phyloP scores from a whole-genome alignment of 2,329 filamentous ascomycete genomes.

The Zymoseptoria brevis region DNA sequence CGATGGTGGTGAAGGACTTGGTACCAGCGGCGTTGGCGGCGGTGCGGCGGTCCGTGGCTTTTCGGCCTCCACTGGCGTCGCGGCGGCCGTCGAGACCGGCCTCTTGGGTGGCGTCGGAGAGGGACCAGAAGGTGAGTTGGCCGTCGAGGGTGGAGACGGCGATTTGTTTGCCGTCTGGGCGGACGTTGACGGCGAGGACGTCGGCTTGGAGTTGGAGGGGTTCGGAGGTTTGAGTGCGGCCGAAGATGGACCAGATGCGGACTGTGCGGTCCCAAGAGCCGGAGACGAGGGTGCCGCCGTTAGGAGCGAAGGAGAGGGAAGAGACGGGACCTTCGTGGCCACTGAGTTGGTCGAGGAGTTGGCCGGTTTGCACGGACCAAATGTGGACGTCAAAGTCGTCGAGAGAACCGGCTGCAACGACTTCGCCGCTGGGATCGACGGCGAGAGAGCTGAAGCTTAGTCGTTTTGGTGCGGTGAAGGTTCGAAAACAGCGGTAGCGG shows the following conservation, averaged over 20 bases:
- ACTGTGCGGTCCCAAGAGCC: constrained; percentile 97
- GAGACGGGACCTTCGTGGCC: constrained; percentile 94
- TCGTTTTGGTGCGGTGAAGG: constrained; percentile 87
- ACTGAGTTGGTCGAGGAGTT: constrained; percentile 80
- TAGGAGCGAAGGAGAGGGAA: constrained; percentile 77
- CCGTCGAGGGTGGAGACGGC: constrained; percentile 90
- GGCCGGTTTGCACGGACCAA: constrained; percentile 96
- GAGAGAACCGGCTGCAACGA: constrained; percentile 87
- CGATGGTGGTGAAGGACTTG: constrained; percentile 81
- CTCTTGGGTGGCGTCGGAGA: constrained; percentile 79
- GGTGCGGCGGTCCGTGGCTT: constrained; percentile 76
- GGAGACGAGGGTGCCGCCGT: constrained; percentile 74
- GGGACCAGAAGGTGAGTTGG: constrained; percentile 89
- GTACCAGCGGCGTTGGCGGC: constrained; percentile 85
- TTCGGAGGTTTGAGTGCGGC: constrained; percentile 87
- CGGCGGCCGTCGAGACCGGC: constrained; percentile 80
- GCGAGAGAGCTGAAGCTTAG: constrained; percentile 90
- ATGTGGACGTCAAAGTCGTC: constrained; percentile 97
- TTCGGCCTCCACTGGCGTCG: constrained; percentile 87
- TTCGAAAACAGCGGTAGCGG: constrained; percentile 91
- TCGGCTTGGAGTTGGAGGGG: constrained; percentile 88
- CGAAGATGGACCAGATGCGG: constrained; percentile 92
- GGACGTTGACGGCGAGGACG: constrained; percentile 74
- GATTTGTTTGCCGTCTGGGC: constrained; percentile 84
- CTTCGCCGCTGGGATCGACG: constrained; percentile 94